Base-by-base conservation (phyloP, 352 stramenopile species). In the Phytophthora pistaciae region DNA sequence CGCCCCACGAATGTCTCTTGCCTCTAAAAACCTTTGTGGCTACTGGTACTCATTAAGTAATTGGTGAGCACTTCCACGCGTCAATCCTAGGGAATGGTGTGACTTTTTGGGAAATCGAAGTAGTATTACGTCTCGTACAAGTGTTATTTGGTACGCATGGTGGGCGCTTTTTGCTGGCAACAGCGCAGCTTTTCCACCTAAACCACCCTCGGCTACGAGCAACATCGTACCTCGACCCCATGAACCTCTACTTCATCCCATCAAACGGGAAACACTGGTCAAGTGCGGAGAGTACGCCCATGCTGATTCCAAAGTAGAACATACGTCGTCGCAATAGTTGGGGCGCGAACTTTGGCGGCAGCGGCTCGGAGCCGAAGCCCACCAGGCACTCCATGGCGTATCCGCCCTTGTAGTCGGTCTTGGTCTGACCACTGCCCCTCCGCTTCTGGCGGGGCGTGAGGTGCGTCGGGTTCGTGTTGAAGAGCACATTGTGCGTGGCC, bases 381-480 rank as follows among this genome's bases (percentile, higher is more conserved):
- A 85, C 58, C 8, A 89, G 66, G 40, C 83, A 89, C 18, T 91
- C 81, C 44, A 60, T 73, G 1, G 70, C 56, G 44, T 80, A 79
- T 23, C 29, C 48, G 11, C 57, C 65, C 46, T 72, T 77, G 72
- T 66, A 71, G 9, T 60, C 25, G 8, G 54, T 74, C 21, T 64
- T 60, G 0, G 75, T 80, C 9, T 56, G 54, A 14, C 64, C 65
- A 18, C 76, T 82, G 2, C 57, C 56, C 27, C 33, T 63, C 6
- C 81, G 80, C 4, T 53, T 62, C 50, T 84, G 71, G 3, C 75
- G 72, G 16, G 75, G 74, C 36, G 72, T 83, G 8, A 94, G 20
- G 64, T 92, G 80, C 3, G 72, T 88, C 27, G 82, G 85, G 20
- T 83, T 81, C 0, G 60, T 62, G 33, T 89, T 87, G 68, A 79